A percentile compares a stretch with the other conserved stretches of the same genome.
These are phyloP conservation scores for Atalantia buxifolia DNA, from an alignment of 345 rosid genomes.

Conservation along the genomic window DNA sequence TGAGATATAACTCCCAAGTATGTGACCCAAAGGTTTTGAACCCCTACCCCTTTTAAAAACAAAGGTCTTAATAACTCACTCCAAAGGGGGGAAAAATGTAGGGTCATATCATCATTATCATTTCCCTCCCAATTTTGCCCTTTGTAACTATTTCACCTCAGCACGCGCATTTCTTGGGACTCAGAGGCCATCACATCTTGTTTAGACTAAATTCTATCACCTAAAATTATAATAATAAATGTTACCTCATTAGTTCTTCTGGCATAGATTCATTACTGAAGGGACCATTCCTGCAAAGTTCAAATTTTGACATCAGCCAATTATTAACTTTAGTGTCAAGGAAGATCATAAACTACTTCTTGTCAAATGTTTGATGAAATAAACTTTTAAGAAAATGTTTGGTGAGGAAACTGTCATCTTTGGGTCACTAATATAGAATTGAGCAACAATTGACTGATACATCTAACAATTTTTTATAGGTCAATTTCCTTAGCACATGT, in stretches of 20 bases:
- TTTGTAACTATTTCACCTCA: too few relatives aligned
- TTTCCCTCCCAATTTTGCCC: too few relatives aligned
- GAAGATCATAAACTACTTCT: neutral
- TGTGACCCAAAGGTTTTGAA: too few relatives aligned
- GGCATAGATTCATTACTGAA: constrained; percentile 33
- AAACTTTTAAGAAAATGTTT: neutral
- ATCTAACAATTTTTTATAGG: neutral
- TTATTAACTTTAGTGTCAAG: neutral
- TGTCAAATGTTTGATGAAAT: neutral
- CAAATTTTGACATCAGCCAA: constrained; percentile 16
- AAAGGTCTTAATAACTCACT: too few relatives aligned
- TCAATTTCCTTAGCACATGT: neutral
- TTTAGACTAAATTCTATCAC: neutral
- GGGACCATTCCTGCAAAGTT: constrained; percentile 38
- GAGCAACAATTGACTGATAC: neutral
- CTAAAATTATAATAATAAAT: neutral
- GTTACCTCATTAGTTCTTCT: constrained; percentile 80
- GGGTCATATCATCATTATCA: too few relatives aligned
- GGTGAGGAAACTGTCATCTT: neutral
- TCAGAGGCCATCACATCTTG: neutral
- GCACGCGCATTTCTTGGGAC: neutral
- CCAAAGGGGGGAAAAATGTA: too few relatives aligned
- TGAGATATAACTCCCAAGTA: too few relatives aligned
- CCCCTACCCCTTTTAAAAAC: too few relatives aligned
- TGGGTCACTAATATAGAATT: neutral